Percentiles rank a stretch among this genome's conserved stretches.
Conservation (phyloP, 805 yeast genomes). For the Nematodospora valgi region DNA sequence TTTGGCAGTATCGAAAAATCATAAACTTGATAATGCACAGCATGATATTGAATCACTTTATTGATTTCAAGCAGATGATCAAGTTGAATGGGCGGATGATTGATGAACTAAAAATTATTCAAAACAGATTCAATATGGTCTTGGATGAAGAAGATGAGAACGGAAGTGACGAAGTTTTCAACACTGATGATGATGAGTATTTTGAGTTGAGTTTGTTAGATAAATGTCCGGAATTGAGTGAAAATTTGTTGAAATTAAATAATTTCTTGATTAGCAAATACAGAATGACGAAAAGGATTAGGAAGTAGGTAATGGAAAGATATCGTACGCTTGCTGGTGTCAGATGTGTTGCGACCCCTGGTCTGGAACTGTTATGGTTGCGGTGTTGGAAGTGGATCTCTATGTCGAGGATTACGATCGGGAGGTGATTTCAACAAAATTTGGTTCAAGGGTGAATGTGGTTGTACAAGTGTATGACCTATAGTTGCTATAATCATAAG, state of each 20-base stretch:
- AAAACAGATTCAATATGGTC: conserved; percentile 3
- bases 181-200: not conserved
- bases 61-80: conserved; percentile 3
- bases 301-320: not conserved
- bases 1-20: conserved; percentile 7
- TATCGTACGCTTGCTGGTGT: too few species aligned
- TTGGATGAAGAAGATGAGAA: not conserved
- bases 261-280: conserved; percentile 1
- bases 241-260: conserved; percentile 4
- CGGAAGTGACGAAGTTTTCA: not conserved
- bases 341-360: too few species aligned
- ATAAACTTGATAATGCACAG: conserved; percentile 6
- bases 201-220: conserved; percentile 5
- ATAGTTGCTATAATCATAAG: too few species aligned
- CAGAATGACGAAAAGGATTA: not conserved
- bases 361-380: too few species aligned
- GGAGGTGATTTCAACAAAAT: too few species aligned
- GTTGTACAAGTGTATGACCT: too few species aligned
- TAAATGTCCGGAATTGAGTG: conserved; percentile 5
- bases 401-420: too few species aligned
- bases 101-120: conserved; percentile 6
- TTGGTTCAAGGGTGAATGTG: too few species aligned
- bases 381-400: too few species aligned
- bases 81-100: conserved; percentile 5
- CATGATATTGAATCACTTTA: conserved; percentile 6